Evolutionary conservation across 2,329 filamentous ascomycete genomes (phyloP).

Genomic region (Teratosphaeriaceae sp.): DNA sequence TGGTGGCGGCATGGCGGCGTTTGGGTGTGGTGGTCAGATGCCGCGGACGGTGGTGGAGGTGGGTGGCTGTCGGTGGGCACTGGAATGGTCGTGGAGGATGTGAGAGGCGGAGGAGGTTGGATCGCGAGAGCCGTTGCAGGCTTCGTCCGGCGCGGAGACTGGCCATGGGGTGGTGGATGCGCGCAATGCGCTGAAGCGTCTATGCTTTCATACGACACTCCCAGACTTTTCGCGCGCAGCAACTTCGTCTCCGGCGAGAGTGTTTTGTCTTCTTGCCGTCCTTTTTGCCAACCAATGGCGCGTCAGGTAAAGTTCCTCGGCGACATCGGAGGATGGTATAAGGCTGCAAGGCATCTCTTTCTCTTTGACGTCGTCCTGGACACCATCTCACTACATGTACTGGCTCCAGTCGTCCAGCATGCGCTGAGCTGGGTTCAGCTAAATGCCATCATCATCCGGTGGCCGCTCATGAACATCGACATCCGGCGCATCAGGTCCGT

Average conservation of each 20-base stretch:
- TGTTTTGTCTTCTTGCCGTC: too few species aligned
- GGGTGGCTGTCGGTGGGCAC: slow-evolving; percentile 7
- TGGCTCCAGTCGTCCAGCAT: too few species aligned
- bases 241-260: not conserved
- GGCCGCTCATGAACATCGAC: too few species aligned
- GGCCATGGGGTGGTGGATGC: slow-evolving; percentile 10
- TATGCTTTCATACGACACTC: not conserved
- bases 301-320: too few species aligned
- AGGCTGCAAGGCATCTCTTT: too few species aligned
- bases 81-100: slow-evolving; percentile 5
- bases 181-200: not conserved
- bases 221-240: not conserved
- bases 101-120: not conserved
- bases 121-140: slow-evolving; percentile 14
- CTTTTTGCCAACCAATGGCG: too few species aligned
- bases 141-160: slow-evolving; percentile 14
- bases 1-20: slow-evolving; percentile 26
- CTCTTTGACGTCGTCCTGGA: too few species aligned
- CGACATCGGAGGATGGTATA: too few species aligned
- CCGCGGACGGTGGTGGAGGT: slow-evolving; percentile 21
- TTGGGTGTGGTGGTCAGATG: slow-evolving; percentile 17
- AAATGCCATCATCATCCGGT: too few species aligned
- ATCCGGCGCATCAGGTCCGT: too few species aligned
- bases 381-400: too few species aligned
- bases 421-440: too few species aligned